Percentiles rank a stretch among this genome's conserved stretches.
Evolutionary conservation across 192 early-diverging fungal species (phyloP).

Genomic region (Gamsiella multidivaricata): DNA sequence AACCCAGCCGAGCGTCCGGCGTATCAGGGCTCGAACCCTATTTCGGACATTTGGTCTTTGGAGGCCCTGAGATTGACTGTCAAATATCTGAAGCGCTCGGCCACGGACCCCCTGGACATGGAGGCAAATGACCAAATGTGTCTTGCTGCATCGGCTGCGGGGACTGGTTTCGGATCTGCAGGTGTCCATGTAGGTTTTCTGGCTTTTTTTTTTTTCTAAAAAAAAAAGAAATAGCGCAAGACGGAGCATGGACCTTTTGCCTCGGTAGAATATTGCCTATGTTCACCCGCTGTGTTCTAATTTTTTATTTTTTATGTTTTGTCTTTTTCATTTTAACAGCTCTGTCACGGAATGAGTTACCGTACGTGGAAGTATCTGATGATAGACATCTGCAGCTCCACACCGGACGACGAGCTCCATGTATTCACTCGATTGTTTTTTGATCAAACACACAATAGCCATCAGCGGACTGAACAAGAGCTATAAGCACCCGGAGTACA

Average conservation of each 20-base stretch:
- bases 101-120: constrained; percentile 72
- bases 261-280: background rate
- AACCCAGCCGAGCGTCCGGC: constrained; percentile 89
- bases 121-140: constrained; percentile 83
- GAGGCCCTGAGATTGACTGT: constrained; percentile 84
- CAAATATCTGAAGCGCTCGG: constrained; percentile 79
- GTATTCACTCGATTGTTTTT: too few relatives aligned
- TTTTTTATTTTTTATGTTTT: too few relatives aligned
- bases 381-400: background rate
- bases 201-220: too few relatives aligned
- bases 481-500: constrained; percentile 86
- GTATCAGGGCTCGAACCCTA: constrained; percentile 94
- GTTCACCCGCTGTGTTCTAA: background rate
- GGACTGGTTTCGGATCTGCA: constrained; percentile 89
- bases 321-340: too few relatives aligned
- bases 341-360: constrained; percentile 54
- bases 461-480: constrained; percentile 87
- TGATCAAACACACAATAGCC: constrained; percentile 52
- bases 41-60: constrained; percentile 91
- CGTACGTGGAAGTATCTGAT: constrained; percentile 7
- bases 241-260: background rate
- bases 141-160: constrained; percentile 89
- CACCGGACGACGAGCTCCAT: too few relatives aligned
- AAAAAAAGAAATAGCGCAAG: background rate
- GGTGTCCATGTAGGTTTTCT: constrained; percentile 91